phyloP scores from a whole-genome alignment of 169 alveolate genomes.

The Plasmodium falciparum region DNA sequence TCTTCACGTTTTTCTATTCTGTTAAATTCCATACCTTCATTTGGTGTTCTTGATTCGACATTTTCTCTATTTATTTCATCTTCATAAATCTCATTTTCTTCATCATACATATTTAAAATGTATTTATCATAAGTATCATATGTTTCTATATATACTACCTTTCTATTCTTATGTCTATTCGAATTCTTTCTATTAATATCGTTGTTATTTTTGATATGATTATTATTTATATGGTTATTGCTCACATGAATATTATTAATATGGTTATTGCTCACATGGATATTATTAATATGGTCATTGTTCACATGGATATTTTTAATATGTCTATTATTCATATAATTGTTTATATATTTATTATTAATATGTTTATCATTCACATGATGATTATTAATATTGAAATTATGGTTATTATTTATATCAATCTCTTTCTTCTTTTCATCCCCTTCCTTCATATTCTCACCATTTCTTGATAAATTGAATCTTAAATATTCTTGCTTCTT shows the following conservation, averaged over 20 bases:
- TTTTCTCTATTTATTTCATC: conserved; percentile 15
- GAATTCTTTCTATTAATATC: background rate
- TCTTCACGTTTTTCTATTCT: conserved; percentile 17
- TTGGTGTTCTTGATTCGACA: background rate
- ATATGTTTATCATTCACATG: background rate
- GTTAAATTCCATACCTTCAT: conserved; percentile 3
- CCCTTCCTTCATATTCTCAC: conserved; percentile 25
- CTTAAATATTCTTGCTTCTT: conserved; percentile 52
- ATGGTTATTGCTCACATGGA: background rate
- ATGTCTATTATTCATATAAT: background rate
- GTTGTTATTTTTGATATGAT: background rate
- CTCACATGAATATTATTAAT: background rate
- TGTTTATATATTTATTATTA: background rate
- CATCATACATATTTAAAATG: conserved; percentile 57
- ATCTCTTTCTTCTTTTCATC: conserved; percentile 7
- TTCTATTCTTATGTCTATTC: background rate
- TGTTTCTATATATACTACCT: conserved; percentile 42
- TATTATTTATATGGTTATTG: background rate
- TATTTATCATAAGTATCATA: conserved; percentile 56
- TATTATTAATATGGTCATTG: background rate
- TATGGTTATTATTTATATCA: background rate
- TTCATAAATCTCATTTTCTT: conserved; percentile 21
- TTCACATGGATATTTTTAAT: background rate
- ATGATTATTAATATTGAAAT: background rate
- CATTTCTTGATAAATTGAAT: conserved; percentile 28